phyloP scores from a whole-genome alignment of 805 yeast genomes.

The Yamadazyma philogaea region DNA sequence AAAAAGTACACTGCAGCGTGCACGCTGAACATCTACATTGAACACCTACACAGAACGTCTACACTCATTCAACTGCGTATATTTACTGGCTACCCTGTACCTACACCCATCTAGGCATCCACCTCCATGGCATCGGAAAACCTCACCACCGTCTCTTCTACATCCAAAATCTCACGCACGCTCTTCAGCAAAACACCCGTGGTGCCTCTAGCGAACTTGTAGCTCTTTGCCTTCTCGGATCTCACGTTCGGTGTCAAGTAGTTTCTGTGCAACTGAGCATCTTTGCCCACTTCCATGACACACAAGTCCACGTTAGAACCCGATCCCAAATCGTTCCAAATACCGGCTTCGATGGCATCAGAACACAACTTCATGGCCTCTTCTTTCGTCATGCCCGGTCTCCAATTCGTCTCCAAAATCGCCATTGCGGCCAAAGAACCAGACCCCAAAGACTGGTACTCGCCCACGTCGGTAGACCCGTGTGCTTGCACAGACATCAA shows the following conservation, averaged over 20 bases:
- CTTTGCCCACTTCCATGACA: constrained; percentile 91
- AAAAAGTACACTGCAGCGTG: too few species aligned
- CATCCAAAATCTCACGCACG: constrained; percentile 62
- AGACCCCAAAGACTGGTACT: constrained; percentile 88
- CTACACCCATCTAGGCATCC: constrained; percentile 26
- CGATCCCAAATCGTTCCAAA: constrained; percentile 98
- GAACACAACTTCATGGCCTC: constrained; percentile 91
- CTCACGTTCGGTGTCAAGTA: constrained; percentile 89
- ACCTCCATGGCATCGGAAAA: constrained; percentile 44
- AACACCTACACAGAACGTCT: too few species aligned
- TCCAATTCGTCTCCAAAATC: constrained; percentile 87
- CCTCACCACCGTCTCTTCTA: constrained; percentile 58
- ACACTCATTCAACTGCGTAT: not conserved
- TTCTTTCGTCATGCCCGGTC: constrained; percentile 69
- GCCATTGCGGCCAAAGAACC: constrained; percentile 99
- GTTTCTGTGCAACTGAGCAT: constrained; percentile 81
- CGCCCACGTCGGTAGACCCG: constrained; percentile 96
- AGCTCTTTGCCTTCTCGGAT: constrained; percentile 73
- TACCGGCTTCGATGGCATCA: constrained; percentile 95
- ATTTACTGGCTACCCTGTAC: not conserved
- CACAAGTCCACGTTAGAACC: constrained; percentile 98
- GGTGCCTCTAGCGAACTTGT: constrained; percentile 90
- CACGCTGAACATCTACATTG: too few species aligned
- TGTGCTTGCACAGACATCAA: constrained; percentile 93
- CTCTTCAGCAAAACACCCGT: constrained; percentile 77